Evolutionary conservation across 805 yeast species (phyloP).

Genomic region (Starmerella potacharoeniae): DNA sequence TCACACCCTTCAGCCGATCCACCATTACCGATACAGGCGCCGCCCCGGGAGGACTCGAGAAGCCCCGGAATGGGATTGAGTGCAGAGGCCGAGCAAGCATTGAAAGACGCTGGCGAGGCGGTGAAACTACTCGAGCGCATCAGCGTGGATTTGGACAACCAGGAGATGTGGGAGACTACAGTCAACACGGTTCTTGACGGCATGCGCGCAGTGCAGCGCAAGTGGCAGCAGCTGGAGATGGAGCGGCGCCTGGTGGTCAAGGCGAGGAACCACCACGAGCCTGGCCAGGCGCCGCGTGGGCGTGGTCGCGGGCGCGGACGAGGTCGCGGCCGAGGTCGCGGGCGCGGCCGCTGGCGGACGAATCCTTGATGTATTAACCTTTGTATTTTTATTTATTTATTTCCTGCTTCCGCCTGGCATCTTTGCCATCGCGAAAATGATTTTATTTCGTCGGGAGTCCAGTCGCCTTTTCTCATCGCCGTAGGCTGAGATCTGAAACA

Average conservation of each 20-base stretch:
- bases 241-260: constrained; percentile 11
- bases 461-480: too few species aligned
- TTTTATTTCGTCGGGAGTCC: too few species aligned
- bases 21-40: not conserved
- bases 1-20: not conserved
- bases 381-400: constrained; percentile 3
- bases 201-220: constrained; percentile 13
- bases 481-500: too few species aligned
- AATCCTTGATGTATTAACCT: not conserved
- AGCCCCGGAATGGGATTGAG: constrained; percentile 8
- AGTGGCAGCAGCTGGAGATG: constrained; percentile 17
- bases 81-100: constrained; percentile 1
- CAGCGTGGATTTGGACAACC: constrained; percentile 13
- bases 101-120: constrained; percentile 8
- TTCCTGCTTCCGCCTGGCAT: not conserved
- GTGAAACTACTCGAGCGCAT: constrained; percentile 9
- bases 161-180: constrained; percentile 14
- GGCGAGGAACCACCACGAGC: constrained; percentile 4
- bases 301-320: constrained; percentile 20
- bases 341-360: constrained; percentile 15
- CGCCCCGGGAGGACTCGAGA: not conserved
- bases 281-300: constrained; percentile 4
- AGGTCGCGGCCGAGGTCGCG: constrained; percentile 22
- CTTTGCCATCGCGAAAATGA: too few species aligned
- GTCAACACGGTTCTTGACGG: constrained; percentile 12